A percentile compares a stretch with the other conserved stretches of the same genome.
Conservation (phyloP, 2,329 filamentous ascomycete species). For the Verticillium dahliae region DNA sequence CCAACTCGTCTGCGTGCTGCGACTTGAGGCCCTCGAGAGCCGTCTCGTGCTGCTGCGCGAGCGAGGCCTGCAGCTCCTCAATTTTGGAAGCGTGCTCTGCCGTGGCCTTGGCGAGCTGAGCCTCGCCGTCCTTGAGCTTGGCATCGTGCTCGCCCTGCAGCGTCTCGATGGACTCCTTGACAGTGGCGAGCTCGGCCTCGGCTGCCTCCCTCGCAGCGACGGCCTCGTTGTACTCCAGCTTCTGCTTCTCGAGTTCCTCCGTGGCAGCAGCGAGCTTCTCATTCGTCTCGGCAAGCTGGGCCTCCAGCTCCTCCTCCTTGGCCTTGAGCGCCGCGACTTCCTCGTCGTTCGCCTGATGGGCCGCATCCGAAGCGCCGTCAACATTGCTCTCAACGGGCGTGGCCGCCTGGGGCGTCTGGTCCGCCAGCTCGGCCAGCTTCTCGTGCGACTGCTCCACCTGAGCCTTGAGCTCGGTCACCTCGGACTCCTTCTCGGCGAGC, state of each 20-base stretch:
- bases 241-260: slow-evolving; percentile 42
- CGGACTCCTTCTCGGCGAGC: slow-evolving; percentile 49
- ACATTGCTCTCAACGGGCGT: slow-evolving; percentile 19
- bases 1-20: slow-evolving; percentile 45
- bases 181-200: slow-evolving; percentile 37
- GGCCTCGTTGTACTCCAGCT: slow-evolving; percentile 41
- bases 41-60: slow-evolving; percentile 43
- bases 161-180: slow-evolving; percentile 45
- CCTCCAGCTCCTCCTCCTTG: slow-evolving; percentile 41
- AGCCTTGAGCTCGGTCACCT: slow-evolving; percentile 49
- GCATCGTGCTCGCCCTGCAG: slow-evolving; percentile 33
- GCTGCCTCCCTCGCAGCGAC: slow-evolving; percentile 41
- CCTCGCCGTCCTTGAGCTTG: slow-evolving; percentile 29
- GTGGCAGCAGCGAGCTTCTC: slow-evolving; percentile 46
- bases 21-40: slow-evolving; percentile 43
- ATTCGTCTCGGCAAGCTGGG: slow-evolving; percentile 39
- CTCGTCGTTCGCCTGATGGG: slow-evolving; percentile 26
- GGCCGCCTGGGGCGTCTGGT: slow-evolving; percentile 28
- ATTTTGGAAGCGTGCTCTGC: slow-evolving; percentile 44
- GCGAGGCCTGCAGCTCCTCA: slow-evolving; percentile 39
- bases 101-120: slow-evolving; percentile 28
- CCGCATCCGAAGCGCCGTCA: slow-evolving; percentile 19
- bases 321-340: slow-evolving; percentile 42
- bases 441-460: slow-evolving; percentile 50
- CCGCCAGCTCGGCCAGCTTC: slow-evolving; percentile 47